A percentile compares a stretch with the other conserved stretches of the same genome.
Evolutionary conservation across 179 eudicot genomes (phyloP).

Genomic region (Beta macrorhiza): DNA sequence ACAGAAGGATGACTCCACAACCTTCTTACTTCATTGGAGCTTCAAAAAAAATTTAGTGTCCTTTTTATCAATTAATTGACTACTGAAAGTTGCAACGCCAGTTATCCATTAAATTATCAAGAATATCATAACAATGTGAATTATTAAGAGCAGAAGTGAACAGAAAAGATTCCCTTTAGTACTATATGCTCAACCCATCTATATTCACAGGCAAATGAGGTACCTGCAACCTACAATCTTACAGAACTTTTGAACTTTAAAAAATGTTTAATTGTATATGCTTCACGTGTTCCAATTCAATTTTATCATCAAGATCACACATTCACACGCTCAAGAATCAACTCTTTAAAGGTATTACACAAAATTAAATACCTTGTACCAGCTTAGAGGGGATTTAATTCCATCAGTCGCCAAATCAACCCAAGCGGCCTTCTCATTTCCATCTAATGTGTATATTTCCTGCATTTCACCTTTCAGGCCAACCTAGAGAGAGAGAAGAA

Average conservation of each 20-base stretch:
- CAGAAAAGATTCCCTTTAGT: background rate
- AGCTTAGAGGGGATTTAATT: constrained; percentile 52
- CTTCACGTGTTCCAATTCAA: background rate
- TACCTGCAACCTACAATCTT: background rate
- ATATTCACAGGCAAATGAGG: background rate
- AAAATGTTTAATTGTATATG: no score
- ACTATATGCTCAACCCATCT: background rate
- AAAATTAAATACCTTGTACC: constrained; percentile 76
- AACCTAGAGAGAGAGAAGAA: constrained; percentile 44
- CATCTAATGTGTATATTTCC: constrained; percentile 49
- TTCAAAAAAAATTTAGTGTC: background rate
- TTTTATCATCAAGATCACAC: background rate
- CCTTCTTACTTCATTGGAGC: background rate
- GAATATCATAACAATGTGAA: no score
- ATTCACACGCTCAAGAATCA: background rate
- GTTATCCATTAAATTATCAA: background rate
- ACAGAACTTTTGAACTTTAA: background rate
- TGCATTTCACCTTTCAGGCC: constrained; percentile 85
- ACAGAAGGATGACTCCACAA: background rate
- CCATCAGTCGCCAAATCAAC: constrained; percentile 47
- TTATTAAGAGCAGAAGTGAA: background rate
- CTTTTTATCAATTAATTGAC: background rate
- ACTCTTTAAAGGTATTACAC: background rate
- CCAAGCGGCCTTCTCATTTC: constrained; percentile 57
- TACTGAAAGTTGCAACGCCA: background rate